Evolutionary conservation across 352 stramenopile genomes (phyloP).

Genomic region (Globisporangium cystogenes): DNA sequence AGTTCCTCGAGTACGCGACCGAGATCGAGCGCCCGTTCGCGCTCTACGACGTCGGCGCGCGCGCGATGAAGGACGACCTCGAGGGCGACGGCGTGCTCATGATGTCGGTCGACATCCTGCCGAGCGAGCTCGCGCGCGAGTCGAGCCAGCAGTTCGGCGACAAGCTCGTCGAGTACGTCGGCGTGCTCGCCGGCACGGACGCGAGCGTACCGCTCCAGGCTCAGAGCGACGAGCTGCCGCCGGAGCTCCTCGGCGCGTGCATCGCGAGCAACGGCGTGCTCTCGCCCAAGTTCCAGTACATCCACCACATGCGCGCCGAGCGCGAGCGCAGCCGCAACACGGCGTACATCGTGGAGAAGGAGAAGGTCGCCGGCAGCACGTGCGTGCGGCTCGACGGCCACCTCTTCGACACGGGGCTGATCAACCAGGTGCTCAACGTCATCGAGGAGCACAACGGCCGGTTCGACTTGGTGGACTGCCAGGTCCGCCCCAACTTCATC

Average conservation of each 20-base stretch:
- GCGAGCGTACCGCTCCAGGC: slow-evolving; percentile 43
- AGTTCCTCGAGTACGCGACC: slow-evolving; percentile 92
- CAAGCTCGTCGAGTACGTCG: slow-evolving; percentile 85
- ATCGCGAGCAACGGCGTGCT: slow-evolving; percentile 88
- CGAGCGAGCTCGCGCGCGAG: slow-evolving; percentile 92
- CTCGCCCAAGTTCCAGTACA: slow-evolving; percentile 89
- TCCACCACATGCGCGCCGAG: slow-evolving; percentile 87
- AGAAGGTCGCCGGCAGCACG: slow-evolving; percentile 69
- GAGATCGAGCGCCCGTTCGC: slow-evolving; percentile 94
- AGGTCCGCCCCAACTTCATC: slow-evolving; percentile 80
- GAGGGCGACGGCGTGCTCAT: slow-evolving; percentile 86
- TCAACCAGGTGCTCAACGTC: slow-evolving; percentile 94
- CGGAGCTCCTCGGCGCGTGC: slow-evolving; percentile 84
- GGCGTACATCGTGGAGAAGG: slow-evolving; percentile 60
- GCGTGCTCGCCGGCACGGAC: slow-evolving; percentile 45
- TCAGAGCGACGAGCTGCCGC: slow-evolving; percentile 46
- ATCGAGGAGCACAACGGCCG: slow-evolving; percentile 86
- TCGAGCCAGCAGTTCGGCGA: slow-evolving; percentile 95
- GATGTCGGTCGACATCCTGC: slow-evolving; percentile 95
- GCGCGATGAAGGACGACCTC: slow-evolving; percentile 66
- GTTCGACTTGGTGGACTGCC: slow-evolving; percentile 90
- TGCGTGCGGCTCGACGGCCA: slow-evolving; percentile 88
- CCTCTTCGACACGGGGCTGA: slow-evolving; percentile 95
- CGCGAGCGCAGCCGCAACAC: slow-evolving; percentile 65
- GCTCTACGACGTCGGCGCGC: slow-evolving; percentile 78